Evolutionary conservation across 192 early-diverging fungal species (phyloP).

Genomic region (Coemansia sp.): DNA sequence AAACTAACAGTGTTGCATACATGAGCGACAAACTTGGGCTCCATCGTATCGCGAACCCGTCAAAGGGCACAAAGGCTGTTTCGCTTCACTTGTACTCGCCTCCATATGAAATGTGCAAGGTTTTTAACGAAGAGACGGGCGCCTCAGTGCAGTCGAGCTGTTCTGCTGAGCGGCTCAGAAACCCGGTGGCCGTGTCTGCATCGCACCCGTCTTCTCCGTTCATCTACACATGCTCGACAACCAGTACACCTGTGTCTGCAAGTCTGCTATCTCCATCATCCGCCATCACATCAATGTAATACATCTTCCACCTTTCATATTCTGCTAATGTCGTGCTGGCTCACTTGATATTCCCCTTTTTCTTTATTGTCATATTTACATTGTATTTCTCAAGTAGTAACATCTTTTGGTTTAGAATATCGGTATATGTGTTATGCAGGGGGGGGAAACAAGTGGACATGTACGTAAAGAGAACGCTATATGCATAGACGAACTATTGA

Average conservation of each 20-base stretch:
- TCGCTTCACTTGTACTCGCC: slow-evolving; percentile 92
- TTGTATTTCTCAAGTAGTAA: neutral
- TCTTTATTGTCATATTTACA: slow-evolving; percentile 4
- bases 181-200: neutral
- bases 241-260: neutral
- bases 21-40: slow-evolving; percentile 90
- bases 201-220: neutral
- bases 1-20: slow-evolving; percentile 74
- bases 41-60: slow-evolving; percentile 77
- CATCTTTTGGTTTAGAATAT: too few relatives aligned
- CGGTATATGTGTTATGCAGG: too few relatives aligned
- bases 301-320: neutral
- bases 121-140: slow-evolving; percentile 78
- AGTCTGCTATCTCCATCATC: neutral
- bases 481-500: too few relatives aligned
- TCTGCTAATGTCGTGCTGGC: neutral
- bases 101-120: slow-evolving; percentile 79
- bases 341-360: neutral
- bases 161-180: slow-evolving; percentile 24
- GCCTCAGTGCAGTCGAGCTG: slow-evolving; percentile 22
- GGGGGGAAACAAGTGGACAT: too few relatives aligned
- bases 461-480: too few relatives aligned
- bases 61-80: slow-evolving; percentile 58
- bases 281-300: slow-evolving; percentile 20
- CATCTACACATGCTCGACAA: slow-evolving; percentile 5